Conservation (phyloP, 805 yeast genomes). For the Teunomyces gatunensis region DNA sequence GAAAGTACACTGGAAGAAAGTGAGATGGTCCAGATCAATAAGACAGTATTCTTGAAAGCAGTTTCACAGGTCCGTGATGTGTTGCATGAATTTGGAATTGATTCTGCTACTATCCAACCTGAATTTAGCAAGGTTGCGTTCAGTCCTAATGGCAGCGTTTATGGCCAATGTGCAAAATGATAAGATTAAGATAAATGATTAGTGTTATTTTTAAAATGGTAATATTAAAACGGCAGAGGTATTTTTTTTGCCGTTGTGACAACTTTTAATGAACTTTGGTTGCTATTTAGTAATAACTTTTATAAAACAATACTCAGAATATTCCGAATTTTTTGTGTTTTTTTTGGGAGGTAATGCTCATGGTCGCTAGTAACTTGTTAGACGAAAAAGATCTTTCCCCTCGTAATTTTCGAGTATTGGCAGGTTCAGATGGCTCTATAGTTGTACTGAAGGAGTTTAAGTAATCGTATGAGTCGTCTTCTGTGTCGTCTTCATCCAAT, state of each 20-base stretch:
- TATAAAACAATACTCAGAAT: background rate
- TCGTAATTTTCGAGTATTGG: conserved; percentile 1
- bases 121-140: conserved; percentile 50
- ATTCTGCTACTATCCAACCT: conserved; percentile 94
- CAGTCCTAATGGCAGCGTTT: conserved; percentile 3
- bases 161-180: conserved; percentile 2
- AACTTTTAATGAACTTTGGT: background rate
- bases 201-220: background rate
- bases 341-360: background rate
- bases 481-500: conserved; percentile 6
- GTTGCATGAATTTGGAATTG: conserved; percentile 81
- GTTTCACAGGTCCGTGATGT: conserved; percentile 76
- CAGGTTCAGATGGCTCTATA: background rate
- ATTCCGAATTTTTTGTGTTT: background rate
- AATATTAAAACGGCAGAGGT: background rate
- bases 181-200: background rate
- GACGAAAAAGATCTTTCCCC: background rate
- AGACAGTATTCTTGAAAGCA: conserved; percentile 52
- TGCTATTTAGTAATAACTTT: background rate
- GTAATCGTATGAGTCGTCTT: conserved; percentile 16
- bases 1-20: conserved; percentile 15
- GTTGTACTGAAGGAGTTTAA: conserved; percentile 15
- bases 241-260: background rate
- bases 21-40: conserved; percentile 49
- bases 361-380: background rate